phyloP scores from a whole-genome alignment of 2,329 filamentous ascomycete species.

The Venturia oleaginea region DNA sequence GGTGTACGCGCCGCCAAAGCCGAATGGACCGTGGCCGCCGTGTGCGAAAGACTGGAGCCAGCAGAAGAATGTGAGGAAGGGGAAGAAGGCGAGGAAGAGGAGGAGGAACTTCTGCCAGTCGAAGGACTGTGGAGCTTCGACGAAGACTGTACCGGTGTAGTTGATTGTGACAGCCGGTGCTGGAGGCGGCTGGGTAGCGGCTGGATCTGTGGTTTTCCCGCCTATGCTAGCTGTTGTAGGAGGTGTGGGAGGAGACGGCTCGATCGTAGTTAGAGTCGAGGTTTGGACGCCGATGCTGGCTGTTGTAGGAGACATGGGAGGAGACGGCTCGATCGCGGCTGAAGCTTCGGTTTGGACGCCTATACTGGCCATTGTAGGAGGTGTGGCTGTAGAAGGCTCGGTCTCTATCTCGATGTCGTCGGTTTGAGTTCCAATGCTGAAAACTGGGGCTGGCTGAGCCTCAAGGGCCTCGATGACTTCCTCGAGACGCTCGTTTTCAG shows the following conservation, averaged over 20 bases:
- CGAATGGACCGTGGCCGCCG: background rate
- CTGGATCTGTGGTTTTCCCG: background rate
- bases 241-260: background rate
- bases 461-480: too few species aligned
- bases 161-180: background rate
- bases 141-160: background rate
- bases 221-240: background rate
- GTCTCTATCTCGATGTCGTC: too few species aligned
- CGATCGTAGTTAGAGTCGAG: background rate
- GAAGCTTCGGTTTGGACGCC: background rate
- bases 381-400: background rate
- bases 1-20: background rate
- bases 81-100: background rate
- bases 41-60: background rate
- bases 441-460: too few species aligned
- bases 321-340: background rate
- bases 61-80: background rate
- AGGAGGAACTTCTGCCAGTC: background rate
- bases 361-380: background rate
- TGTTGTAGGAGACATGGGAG: background rate
- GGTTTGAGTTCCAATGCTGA: too few species aligned
- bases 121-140: background rate
- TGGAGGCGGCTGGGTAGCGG: background rate
- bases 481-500: too few species aligned
- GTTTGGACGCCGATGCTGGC: background rate